Base-by-base conservation (phyloP, 2,329 filamentous ascomycete species). In the Tolypocladium amazonense region DNA sequence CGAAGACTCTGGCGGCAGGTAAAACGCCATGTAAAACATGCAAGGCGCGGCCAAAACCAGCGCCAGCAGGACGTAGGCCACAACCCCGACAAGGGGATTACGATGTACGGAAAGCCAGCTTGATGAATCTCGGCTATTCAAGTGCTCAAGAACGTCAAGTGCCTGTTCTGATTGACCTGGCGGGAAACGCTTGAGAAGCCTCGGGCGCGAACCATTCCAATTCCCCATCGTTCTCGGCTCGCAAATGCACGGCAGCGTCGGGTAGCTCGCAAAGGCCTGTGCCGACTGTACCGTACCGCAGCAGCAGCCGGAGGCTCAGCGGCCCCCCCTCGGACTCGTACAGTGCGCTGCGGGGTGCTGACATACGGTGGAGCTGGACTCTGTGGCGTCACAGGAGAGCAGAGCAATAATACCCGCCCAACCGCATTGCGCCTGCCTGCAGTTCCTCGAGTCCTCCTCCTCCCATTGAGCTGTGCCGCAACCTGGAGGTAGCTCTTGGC, bases 401-500 rank as follows among this genome's bases (percentile, higher is more conserved):
- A 47, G n/a, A 30, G 23, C 9, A 50, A 50, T 52, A 52, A 52
- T 52, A 33, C 47, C 47, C 47, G 27, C 27, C 27, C 47, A 33
- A 14, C 47, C 47, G 47, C 27, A 7, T 25, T 47, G 43, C 43
- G 27, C 12, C 45, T 50, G 45, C 18, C 45, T 12, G 47, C n/a
- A 33, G 47, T 27, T 35, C 50, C 30, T 35, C 27, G 45, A 50
- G 25, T n/a, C 18, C 41, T 43, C 30, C 39, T 37, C 41, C n/a
- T n/a, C n/a, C 41, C 23, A 39, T 23, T 52, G 58, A 58, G 60
- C 50, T 58, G 58, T 43, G 56, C 57, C 58, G 56, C 62, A 54
- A 56, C 60, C 61, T 61, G 62, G 57, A 59, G 47, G 56, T 59
- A 58, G 57, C 56, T 62, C 37, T 43, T n/a, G 30, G 50, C 50